Evolutionary conservation across 2,329 filamentous ascomycete genomes (phyloP).

Genomic region (Aspergillus japonicus): DNA sequence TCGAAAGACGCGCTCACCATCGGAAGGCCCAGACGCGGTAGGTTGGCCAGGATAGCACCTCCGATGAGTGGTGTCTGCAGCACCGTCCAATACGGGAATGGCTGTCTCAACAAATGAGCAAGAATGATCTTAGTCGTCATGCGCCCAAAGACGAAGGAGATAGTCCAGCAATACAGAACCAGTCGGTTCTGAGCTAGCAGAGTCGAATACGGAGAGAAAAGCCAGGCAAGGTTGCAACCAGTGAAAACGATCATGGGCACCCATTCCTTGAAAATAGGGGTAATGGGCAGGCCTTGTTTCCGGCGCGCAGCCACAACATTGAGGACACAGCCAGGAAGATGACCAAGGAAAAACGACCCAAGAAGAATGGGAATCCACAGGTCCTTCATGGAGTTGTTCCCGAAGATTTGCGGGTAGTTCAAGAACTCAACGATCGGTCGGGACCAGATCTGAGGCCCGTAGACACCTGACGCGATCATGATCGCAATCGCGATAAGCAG

Average conservation of each 20-base stretch:
- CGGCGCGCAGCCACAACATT: conserved; percentile 79
- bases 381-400: conserved; percentile 74
- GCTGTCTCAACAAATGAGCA: conserved; percentile 86
- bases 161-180: conserved; percentile 85
- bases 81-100: conserved; percentile 95
- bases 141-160: conserved; percentile 95
- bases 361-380: conserved; percentile 78
- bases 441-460: conserved; percentile 84
- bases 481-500: conserved; percentile 81
- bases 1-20: conserved; percentile 66
- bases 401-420: conserved; percentile 63
- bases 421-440: conserved; percentile 69
- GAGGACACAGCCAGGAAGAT: conserved; percentile 84
- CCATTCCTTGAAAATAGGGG: conserved; percentile 90
- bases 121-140: conserved; percentile 99
- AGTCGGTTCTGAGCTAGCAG: conserved; percentile 82
- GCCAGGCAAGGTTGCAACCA: conserved; percentile 72
- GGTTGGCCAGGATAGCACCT: conserved; percentile 78
- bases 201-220: conserved; percentile 84
- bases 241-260: conserved; percentile 84
- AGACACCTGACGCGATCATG: conserved; percentile 84
- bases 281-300: conserved; percentile 68
- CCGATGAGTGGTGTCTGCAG: conserved; percentile 84
- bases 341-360: conserved; percentile 64
- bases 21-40: conserved; percentile 72